A percentile compares a stretch with the other conserved stretches of the same genome.
phyloP scores from a whole-genome alignment of 2,329 filamentous ascomycete species.

The Diaporthe sp. region DNA sequence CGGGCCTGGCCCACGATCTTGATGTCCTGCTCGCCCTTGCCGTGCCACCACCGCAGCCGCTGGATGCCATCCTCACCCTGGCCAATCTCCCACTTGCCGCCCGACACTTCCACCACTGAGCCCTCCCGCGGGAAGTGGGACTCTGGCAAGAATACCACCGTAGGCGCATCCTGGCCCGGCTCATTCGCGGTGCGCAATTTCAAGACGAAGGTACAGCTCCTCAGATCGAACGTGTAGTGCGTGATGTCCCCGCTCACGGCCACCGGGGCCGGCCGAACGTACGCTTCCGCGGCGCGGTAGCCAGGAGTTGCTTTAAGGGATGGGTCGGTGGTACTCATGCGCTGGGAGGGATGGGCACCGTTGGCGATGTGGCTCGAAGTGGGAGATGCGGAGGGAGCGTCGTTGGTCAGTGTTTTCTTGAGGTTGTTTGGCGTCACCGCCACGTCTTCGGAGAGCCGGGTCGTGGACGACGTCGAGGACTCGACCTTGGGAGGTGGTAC shows the following conservation, averaged over 20 bases:
- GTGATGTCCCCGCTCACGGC: slow-evolving; percentile 79
- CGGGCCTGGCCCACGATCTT: slow-evolving; percentile 81
- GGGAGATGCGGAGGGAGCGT: slow-evolving; percentile 71
- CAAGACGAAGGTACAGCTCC: slow-evolving; percentile 82
- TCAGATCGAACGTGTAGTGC: slow-evolving; percentile 85
- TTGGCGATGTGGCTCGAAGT: slow-evolving; percentile 51
- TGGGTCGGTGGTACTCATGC: slow-evolving; percentile 59
- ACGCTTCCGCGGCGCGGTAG: slow-evolving; percentile 92
- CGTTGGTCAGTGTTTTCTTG: slow-evolving; percentile 76
- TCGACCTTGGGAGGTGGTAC: slow-evolving; percentile 37
- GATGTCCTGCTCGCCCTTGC: slow-evolving; percentile 84
- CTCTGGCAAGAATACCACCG: slow-evolving; percentile 87
- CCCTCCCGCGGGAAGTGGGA: slow-evolving; percentile 89
- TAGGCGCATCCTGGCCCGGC: slow-evolving; percentile 73
- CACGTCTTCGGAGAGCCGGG: slow-evolving; percentile 52
- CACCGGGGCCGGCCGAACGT: slow-evolving; percentile 86
- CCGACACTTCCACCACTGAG: slow-evolving; percentile 80
- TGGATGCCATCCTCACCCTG: slow-evolving; percentile 79
- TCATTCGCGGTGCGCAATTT: slow-evolving; percentile 73
- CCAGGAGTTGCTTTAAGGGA: slow-evolving; percentile 73
- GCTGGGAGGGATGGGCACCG: not conserved
- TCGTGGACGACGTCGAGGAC: slow-evolving; percentile 56
- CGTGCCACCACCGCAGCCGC: slow-evolving; percentile 92
- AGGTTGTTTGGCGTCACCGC: slow-evolving; percentile 82
- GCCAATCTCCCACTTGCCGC: slow-evolving; percentile 91